Evolutionary conservation across 2,329 filamentous ascomycete genomes (phyloP).

Genomic region (Hypoxylon sp.): DNA sequence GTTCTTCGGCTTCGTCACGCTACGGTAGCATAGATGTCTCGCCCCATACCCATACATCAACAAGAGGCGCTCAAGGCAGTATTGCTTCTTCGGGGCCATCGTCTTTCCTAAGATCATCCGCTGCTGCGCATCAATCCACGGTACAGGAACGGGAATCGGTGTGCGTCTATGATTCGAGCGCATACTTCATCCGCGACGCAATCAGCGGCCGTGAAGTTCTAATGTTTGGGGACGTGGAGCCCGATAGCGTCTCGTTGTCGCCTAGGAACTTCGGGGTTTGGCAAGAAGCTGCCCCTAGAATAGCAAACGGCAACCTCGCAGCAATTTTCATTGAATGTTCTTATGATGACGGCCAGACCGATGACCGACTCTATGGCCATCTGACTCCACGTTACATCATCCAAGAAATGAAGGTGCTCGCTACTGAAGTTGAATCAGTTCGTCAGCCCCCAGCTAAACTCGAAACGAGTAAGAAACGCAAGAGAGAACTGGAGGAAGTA

Average conservation of each 20-base stretch:
- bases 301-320: conserved; percentile 77
- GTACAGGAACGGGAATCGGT: conserved; percentile 61
- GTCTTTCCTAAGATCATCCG: conserved; percentile 51
- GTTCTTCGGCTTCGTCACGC: conserved; percentile 67
- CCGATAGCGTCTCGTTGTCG: conserved; percentile 85
- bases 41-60: conserved; percentile 43
- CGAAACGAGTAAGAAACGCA: conserved; percentile 73
- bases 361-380: conserved; percentile 88
- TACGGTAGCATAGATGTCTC: conserved; percentile 65
- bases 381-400: conserved; percentile 87
- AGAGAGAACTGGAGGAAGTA: conserved; percentile 64
- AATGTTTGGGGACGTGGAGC: conserved; percentile 96
- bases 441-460: conserved; percentile 61
- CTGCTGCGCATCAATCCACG: conserved; percentile 37
- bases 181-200: conserved; percentile 90
- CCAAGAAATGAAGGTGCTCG: conserved; percentile 81
- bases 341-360: conserved; percentile 84
- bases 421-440: conserved; percentile 75
- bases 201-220: conserved; percentile 81
- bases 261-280: conserved; percentile 88
- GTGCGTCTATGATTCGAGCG: conserved; percentile 89
- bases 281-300: conserved; percentile 89
- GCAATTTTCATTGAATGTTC: conserved; percentile 97
- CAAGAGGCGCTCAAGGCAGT: conserved; percentile 47
- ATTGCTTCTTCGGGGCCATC: conserved; percentile 48